Evolutionary conservation across 1,284 basidiomycete genomes (phyloP).

Genomic region (Exobasidium cylindrosporum): DNA sequence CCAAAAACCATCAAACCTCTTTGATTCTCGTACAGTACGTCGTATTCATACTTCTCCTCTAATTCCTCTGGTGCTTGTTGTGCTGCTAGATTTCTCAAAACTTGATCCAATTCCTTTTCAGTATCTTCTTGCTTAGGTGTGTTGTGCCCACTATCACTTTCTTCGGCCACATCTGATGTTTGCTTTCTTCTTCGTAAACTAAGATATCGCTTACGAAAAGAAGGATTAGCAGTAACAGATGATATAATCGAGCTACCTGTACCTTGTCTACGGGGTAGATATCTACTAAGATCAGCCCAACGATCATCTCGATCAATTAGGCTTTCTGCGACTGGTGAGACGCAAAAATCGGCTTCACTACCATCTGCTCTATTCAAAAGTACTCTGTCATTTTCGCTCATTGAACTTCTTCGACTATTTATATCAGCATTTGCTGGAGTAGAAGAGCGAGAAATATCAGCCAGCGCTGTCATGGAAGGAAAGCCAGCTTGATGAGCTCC

Average conservation of each 20-base stretch:
- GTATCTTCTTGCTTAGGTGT: slow-evolving; percentile 18
- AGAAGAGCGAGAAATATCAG: not conserved
- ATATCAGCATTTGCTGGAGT: not conserved
- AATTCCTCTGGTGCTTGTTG: slow-evolving; percentile 34
- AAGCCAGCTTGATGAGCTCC: no score
- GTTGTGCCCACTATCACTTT: slow-evolving; percentile 24
- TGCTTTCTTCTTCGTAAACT: slow-evolving; percentile 21
- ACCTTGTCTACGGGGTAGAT: not conserved
- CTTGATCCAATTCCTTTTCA: slow-evolving; percentile 33
- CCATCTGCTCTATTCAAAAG: not conserved
- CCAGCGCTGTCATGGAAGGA: not conserved
- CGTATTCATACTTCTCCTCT: slow-evolving; percentile 43
- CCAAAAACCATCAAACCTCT: slow-evolving; percentile 50
- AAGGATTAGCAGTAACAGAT: not conserved
- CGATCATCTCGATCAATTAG: not conserved
- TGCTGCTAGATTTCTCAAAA: slow-evolving; percentile 34
- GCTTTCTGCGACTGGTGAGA: not conserved
- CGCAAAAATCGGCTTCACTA: not conserved
- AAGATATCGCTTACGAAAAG: not conserved
- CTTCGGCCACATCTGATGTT: slow-evolving; percentile 22
- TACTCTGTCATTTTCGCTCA: not conserved
- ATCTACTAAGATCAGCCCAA: not conserved
- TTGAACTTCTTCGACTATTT: not conserved
- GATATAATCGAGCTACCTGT: not conserved
- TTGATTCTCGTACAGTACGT: slow-evolving; percentile 53